phyloP scores from a whole-genome alignment of 2,329 filamentous ascomycete species.

The Periconia sp. region DNA sequence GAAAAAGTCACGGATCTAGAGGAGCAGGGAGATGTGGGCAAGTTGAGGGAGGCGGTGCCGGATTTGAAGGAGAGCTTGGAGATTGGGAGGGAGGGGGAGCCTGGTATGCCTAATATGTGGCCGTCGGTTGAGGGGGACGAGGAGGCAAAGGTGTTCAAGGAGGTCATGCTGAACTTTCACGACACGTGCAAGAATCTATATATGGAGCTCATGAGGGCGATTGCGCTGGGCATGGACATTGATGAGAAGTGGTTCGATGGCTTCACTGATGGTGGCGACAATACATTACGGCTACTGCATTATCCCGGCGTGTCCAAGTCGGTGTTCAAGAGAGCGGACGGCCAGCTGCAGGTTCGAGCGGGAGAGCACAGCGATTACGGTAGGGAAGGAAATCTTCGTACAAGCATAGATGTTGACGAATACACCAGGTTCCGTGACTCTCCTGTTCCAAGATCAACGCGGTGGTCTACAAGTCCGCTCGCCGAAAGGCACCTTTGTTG shows the following conservation, averaged over 20 bases:
- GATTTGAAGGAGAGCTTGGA: slow-evolving; percentile 66
- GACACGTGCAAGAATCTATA: slow-evolving; percentile 77
- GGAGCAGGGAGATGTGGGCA: slow-evolving; percentile 43
- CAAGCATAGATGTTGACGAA: slow-evolving; percentile 12
- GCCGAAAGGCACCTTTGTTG: slow-evolving; percentile 77
- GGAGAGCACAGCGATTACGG: slow-evolving; percentile 77
- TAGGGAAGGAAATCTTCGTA: slow-evolving; percentile 13
- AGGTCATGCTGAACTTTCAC: slow-evolving; percentile 77
- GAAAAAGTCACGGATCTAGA: slow-evolving; percentile 48
- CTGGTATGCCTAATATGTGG: slow-evolving; percentile 78
- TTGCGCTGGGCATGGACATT: slow-evolving; percentile 80
- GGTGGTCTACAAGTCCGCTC: slow-evolving; percentile 69
- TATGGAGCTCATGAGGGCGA: slow-evolving; percentile 79
- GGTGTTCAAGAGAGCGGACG: slow-evolving; percentile 70
- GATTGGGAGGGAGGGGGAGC: slow-evolving; percentile 66
- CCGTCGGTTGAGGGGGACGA: slow-evolving; percentile 60
- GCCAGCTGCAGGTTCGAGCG: slow-evolving; percentile 75
- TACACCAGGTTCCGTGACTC: slow-evolving; percentile 46
- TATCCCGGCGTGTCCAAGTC: slow-evolving; percentile 72
- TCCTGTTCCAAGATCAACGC: slow-evolving; percentile 59
- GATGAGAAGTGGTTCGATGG: slow-evolving; percentile 75
- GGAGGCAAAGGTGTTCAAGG: slow-evolving; percentile 67
- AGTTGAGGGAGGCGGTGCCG: slow-evolving; percentile 41
- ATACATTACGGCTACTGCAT: slow-evolving; percentile 71
- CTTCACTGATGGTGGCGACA: slow-evolving; percentile 66